Evolutionary conservation across 1,284 basidiomycete genomes (phyloP), one percentile per base, ranked within the genome.

Genomic region (Malassezia globosa): DNA sequence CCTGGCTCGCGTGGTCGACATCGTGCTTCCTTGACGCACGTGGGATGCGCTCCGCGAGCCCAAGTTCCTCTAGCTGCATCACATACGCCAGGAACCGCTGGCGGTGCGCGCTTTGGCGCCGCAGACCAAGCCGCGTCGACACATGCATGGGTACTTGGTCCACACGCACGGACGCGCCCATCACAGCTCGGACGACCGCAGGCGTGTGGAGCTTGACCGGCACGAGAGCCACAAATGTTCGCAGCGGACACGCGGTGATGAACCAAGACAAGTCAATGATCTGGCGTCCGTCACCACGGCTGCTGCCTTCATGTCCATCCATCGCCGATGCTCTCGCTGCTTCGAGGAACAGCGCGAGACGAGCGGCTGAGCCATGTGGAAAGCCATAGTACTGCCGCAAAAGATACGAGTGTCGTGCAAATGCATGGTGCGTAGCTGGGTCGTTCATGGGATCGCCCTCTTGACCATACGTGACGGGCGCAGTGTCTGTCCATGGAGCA

Each of bases 311-410:
- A n/a, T n/a, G n/a, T 18, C 7, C 24, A 7, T 23, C 24, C 1
- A 27, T 22, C 0, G 18, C 18, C 29, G 34, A 19, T 7, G 42
- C 14, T 10, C 27, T 18, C 7, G 48, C 35, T 11, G 58, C 51
- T 6, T 36, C 50, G 34, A 60, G 56, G 18, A 64, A 65, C 3
- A 59, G 51, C 35, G 48, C 54, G 36, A 65, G 55, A 5, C 61
- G 53, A 8, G 56, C 31, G 36, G 56, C 54, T 22, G 56, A 40
- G 8, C 58, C 61, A 22, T 46, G 38, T 18, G 53, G 7, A 37
- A 55, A 60, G 35, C 61, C 63, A 22, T 58, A 37, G 29, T 54
- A 51, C 42, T 63, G 59, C 14, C 57, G 46, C 19, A 55, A 44
- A 7, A 58, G 46, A 46, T 46, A 55, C 36, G 37, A 26, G 14